Base-by-base conservation (phyloP, 78 protist genomes). In the Salpingoeca rosetta region DNA sequence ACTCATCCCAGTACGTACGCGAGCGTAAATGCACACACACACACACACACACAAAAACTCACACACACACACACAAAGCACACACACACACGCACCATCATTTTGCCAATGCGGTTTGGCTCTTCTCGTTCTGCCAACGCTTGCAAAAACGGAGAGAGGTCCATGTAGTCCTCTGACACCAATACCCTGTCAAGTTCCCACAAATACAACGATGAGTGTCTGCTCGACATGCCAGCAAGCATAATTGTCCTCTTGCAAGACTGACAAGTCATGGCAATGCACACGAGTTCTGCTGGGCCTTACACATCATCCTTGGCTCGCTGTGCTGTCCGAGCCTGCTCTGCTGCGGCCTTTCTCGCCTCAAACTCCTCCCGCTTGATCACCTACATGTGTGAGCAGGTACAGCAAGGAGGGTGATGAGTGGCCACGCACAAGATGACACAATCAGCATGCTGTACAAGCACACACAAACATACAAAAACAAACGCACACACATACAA, bases 321-420 rank as follows among this genome's bases (percentile, higher is more conserved):
- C 85, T 88, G 44, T 3, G 82, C 0, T 40, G 39, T 0, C 26
- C 75, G 75, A 26, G 7, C 37, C 57, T 2, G 44, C 84, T 86
- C 89, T 27, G 90, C 89, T 1, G 82, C 92, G 26, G 31, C 24
- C 72, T 90, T 87, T 10, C 90, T 78, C 41, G 79, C 89, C 41
- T 94, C 95, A 36, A 92, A 96, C 84, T 96, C 97, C 31, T 90
- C 96, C 22, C 97, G 82, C 57, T 83, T 86, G 43, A 96, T 84
- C 43, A 81, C 56, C 39, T 88, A 84, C 10, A 11, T 27, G 76
- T 11, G 35, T 2, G 31, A 11, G 10, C 10, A 26, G 35, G 24
- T 2, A 26, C 35, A 51, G 65, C 65, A 51, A 17, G 65, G 17
- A 51, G 65, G 65, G 7, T 7, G 31, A 22, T 51, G 65, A 51